These are phyloP conservation scores for Ophiostoma sp. DNA, from an alignment of 2,329 filamentous ascomycete genomes.

Conservation along the genomic window DNA sequence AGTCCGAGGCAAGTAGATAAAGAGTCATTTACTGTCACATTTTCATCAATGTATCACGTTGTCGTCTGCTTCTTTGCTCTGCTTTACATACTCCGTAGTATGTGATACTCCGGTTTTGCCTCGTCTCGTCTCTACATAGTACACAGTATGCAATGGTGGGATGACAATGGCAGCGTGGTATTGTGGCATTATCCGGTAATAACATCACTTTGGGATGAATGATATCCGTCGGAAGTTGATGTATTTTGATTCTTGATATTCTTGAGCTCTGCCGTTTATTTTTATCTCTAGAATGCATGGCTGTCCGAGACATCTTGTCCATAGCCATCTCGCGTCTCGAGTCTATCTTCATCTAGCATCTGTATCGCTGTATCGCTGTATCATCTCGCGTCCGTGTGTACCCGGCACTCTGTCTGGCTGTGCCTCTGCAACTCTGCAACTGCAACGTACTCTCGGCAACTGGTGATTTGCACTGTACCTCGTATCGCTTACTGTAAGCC, in stretches of 20 bases:
- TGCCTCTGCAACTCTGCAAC: not conserved
- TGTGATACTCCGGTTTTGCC: not conserved
- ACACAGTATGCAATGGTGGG: not conserved
- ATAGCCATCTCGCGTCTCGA: not conserved
- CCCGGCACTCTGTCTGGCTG: not conserved
- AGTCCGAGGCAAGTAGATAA: not conserved
- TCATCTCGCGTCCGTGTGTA: not conserved
- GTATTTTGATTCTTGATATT: not conserved
- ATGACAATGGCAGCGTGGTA: not conserved
- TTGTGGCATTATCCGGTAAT: not conserved
- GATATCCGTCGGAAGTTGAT: not conserved
- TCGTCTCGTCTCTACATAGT: not conserved
- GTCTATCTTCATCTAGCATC: not conserved
- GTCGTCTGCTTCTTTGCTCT: not conserved
- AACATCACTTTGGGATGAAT: not conserved
- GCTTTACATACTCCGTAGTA: not conserved
- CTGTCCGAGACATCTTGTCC: not conserved
- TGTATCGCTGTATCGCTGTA: not conserved
- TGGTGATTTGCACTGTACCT: not conserved
- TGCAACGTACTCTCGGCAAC: not conserved
- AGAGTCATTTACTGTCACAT: not conserved
- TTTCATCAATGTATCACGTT: not conserved
- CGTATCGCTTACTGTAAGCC: slow-evolving; percentile 6
- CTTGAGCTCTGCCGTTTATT: not conserved
- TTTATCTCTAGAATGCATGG: not conserved